Base-by-base conservation (phyloP, 1,284 basidiomycete genomes). In the Trametes hirsuta region DNA sequence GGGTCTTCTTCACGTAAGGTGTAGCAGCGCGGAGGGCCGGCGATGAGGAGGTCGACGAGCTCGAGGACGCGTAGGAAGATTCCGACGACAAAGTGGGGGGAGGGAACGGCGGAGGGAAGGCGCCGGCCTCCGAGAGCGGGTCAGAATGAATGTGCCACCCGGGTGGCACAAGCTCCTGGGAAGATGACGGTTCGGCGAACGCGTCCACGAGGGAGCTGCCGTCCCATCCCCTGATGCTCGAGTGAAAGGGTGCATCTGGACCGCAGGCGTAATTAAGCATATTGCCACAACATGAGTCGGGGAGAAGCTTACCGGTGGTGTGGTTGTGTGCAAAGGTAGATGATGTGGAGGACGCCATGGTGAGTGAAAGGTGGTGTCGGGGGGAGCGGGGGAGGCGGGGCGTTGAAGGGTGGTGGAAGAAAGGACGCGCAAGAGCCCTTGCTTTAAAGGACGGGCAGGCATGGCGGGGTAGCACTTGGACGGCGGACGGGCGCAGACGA, bases 121-220 rank as follows among this genome's bases (percentile, higher is more conserved):
- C 45, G n/a, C n/a, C 39, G 24, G 25, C 30, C 5, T 41, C 47
- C 15, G 57, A 22, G 41, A 22, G 35, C 21, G 60, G 49, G 45
- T 49, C 41, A 22, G 47, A 21, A n/a, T 45, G 11, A 25, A 24
- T 61, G 55, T 61, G 59, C 59, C 59, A 61, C 55, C 54, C 51
- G 55, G 30, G 55, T 35, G 55, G 54, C 24, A 35, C 46, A 25
- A 24, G 12, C 39, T 24, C 49, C 25, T 47, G 56, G 36, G 56
- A 52, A 52, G 37, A 39, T 18, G 36, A 36, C 11, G 30, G 21
- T 14, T 44, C 47, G 54, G 34, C 22, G 42, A 51, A 36, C 35
- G 55, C 55, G 49, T 42, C 22, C 24, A 39, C 24, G 8, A 57
- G 47, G 34, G 49, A 47, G 36, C 42, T 47, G 11, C 21, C 25